These are phyloP conservation scores for Bondarzewia mesenterica DNA, from an alignment of 1,284 basidiomycete genomes.

Conservation along the genomic window DNA sequence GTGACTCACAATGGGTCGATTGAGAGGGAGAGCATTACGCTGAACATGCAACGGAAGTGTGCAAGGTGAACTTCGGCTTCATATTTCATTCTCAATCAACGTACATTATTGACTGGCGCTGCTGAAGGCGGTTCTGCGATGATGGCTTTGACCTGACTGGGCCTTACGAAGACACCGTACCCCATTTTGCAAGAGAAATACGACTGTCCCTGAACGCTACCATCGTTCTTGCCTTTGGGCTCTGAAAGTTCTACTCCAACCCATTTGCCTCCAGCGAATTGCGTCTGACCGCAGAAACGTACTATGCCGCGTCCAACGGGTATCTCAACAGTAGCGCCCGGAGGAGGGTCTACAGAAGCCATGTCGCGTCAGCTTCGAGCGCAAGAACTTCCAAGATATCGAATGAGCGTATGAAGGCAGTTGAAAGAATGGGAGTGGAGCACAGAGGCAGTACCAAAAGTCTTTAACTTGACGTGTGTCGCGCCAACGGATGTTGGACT, in stretches of 20 bases:
- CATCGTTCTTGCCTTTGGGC: conserved; percentile 92
- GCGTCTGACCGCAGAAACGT: conserved; percentile 80
- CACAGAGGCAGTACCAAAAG: no score
- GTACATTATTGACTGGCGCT: conserved; percentile 12
- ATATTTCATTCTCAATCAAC: conserved; percentile 4
- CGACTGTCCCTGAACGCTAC: conserved; percentile 70
- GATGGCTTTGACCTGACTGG: conserved; percentile 75
- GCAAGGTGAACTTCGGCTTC: conserved; percentile 19
- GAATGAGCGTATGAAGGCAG: no score
- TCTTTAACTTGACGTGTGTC: no score
- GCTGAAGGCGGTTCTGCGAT: conserved; percentile 36
- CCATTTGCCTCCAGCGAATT: conserved; percentile 90
- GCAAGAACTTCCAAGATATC: neutral
- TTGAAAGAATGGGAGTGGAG: neutral
- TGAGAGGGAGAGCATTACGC: conserved; percentile 4
- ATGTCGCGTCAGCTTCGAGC: conserved; percentile 1
- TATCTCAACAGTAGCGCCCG: conserved; percentile 69
- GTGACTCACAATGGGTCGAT: conserved; percentile 26
- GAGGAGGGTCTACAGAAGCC: conserved; percentile 18
- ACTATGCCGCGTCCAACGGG: conserved; percentile 78
- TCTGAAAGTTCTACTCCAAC: conserved; percentile 86
- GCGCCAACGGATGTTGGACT: no score
- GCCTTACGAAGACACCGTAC: conserved; percentile 88
- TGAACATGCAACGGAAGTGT: conserved; percentile 15
- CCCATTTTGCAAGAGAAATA: conserved; percentile 82